A percentile compares a stretch with the other conserved stretches of the same genome.
These are phyloP conservation scores for Gremmenia infestans DNA, from an alignment of 2,329 filamentous ascomycete species.

Conservation along the genomic window DNA sequence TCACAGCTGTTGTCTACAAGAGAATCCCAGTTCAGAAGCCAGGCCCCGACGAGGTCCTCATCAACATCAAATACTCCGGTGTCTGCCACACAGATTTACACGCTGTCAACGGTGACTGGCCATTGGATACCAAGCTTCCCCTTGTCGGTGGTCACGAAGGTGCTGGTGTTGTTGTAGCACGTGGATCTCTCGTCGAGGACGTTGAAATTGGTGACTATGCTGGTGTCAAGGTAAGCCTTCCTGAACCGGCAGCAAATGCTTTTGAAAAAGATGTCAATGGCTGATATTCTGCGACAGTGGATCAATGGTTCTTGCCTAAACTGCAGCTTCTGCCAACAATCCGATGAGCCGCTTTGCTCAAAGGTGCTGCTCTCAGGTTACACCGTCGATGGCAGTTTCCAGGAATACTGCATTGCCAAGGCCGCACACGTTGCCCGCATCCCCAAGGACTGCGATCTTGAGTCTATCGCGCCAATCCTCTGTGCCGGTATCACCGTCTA, in stretches of 20 bases:
- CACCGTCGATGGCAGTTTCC: constrained; percentile 89
- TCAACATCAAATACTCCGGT: constrained; percentile 86
- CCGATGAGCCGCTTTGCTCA: constrained; percentile 78
- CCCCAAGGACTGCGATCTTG: constrained; percentile 70
- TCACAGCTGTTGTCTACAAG: constrained; percentile 62
- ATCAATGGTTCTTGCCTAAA: constrained; percentile 80
- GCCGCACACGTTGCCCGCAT: constrained; percentile 80
- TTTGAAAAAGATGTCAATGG: not conserved
- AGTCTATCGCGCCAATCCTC: constrained; percentile 72
- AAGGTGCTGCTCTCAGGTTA: constrained; percentile 77
- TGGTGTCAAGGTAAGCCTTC: constrained; percentile 59
- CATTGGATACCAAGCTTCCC: constrained; percentile 73
- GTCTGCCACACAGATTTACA: constrained; percentile 86
- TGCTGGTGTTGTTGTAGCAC: constrained; percentile 77
- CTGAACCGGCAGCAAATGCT: not conserved
- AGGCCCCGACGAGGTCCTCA: constrained; percentile 82
- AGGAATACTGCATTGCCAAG: constrained; percentile 87
- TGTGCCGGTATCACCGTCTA: constrained; percentile 87
- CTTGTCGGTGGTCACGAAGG: constrained; percentile 79
- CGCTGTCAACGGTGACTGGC: constrained; percentile 87
- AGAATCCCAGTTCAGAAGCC: constrained; percentile 77
- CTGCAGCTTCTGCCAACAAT: constrained; percentile 77
- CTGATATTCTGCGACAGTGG: constrained; percentile 50
- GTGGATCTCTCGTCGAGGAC: constrained; percentile 71
- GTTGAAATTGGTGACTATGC: constrained; percentile 78